Evolutionary conservation across 179 eudicot genomes (phyloP).

Genomic region (Gypsophila paniculata): DNA sequence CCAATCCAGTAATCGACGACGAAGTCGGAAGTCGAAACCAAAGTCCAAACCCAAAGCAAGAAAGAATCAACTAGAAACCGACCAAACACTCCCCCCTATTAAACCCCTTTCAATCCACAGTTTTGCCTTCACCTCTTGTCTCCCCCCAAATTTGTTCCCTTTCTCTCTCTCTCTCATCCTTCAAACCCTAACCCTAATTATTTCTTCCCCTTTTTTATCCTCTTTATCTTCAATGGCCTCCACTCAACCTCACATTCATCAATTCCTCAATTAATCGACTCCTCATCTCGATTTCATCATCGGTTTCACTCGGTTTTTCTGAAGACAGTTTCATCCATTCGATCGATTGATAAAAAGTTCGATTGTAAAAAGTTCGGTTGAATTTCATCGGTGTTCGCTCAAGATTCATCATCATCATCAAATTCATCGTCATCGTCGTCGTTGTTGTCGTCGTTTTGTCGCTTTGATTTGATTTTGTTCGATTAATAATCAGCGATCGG

Average conservation of each 20-base stretch:
- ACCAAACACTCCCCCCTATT: no score
- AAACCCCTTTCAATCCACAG: no score
- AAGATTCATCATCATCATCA: background rate
- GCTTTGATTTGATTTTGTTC: background rate
- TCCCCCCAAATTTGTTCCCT: background rate
- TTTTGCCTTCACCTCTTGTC: no score
- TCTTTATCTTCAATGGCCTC: background rate
- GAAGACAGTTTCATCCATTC: background rate
- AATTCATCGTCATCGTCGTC: background rate
- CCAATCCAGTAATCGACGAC: no score
- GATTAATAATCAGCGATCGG: background rate
- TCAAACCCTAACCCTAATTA: slow-evolving; percentile 29
- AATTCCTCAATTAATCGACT: background rate
- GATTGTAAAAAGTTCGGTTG: background rate
- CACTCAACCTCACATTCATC: background rate
- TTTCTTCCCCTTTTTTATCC: background rate
- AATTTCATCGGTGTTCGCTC: background rate
- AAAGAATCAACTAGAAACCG: no score
- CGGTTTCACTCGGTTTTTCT: background rate
- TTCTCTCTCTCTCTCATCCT: background rate
- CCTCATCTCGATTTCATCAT: slow-evolving; percentile 3
- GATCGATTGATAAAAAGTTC: background rate
- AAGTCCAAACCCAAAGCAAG: no score
- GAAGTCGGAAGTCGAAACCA: no score
- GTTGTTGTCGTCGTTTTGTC: background rate